These are phyloP conservation scores for Ascochyta fabae DNA, from an alignment of 2,329 filamentous ascomycete species.

Conservation along the genomic window DNA sequence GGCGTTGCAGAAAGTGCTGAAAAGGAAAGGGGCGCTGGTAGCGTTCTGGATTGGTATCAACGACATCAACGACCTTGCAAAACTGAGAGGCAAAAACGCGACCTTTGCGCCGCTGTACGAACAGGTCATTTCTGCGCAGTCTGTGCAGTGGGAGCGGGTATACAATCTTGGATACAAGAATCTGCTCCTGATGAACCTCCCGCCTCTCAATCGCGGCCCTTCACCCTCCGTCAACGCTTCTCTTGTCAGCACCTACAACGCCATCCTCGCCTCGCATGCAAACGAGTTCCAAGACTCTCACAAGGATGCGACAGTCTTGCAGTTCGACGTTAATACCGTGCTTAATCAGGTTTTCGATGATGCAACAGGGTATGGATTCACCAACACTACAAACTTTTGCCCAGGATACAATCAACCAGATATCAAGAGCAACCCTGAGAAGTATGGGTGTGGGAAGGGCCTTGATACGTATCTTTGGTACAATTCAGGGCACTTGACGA, in stretches of 20 bases:
- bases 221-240: conserved; percentile 54
- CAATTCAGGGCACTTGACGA: conserved; percentile 57
- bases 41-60: conserved; percentile 65
- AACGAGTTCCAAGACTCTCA: conserved; percentile 43
- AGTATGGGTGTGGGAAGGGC: conserved; percentile 54
- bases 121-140: conserved; percentile 50
- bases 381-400: conserved; percentile 56
- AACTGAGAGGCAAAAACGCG: conserved; percentile 46
- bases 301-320: conserved; percentile 46
- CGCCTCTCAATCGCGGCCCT: not conserved
- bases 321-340: conserved; percentile 55
- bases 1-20: conserved; percentile 43
- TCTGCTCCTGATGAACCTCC: not conserved
- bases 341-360: conserved; percentile 54
- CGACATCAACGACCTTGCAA: conserved; percentile 60
- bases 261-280: conserved; percentile 46
- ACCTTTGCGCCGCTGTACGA: conserved; percentile 57
- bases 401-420: conserved; percentile 55
- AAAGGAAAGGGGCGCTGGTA: conserved; percentile 53
- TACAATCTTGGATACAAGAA: conserved; percentile 26
- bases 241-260: conserved; percentile 56
- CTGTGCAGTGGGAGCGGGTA: conserved; percentile 51
- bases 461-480: conserved; percentile 58
- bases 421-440: conserved; percentile 51
- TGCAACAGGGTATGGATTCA: conserved; percentile 51